Base-by-base conservation (phyloP, 2,329 filamentous ascomycete species). In the Colletotrichum theobromicola region DNA sequence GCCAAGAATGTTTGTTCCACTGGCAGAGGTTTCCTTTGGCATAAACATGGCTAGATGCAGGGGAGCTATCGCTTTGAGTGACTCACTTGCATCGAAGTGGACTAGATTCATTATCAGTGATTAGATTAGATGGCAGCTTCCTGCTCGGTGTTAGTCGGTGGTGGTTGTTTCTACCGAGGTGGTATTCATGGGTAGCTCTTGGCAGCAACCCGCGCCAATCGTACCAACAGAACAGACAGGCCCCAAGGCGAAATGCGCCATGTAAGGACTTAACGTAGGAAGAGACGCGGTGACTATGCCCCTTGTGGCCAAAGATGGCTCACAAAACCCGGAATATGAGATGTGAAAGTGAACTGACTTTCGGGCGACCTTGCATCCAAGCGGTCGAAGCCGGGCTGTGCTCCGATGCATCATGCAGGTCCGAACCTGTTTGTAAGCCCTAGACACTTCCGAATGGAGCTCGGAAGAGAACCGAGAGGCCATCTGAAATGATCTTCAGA, bases 41-140 rank as follows among this genome's bases (percentile, higher is more conserved):
- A 8, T 24, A 16, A 2, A 10, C 24, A 34, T 42, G 42, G 61
- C 35, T 64, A 16, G 2, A 46, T 28, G 26, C 35, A 42, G 35
- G 34, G 61, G 24, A 42, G 18, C 13, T 15, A 34, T 46, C 34
- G 15, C 24, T 13, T 26, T 21, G 9, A 35, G 28, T 57, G 28
- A 6, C 7, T 55, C 21, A 37, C 46, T 35, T 7, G 16, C 42
- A 53, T 53, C n/a, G 63, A 28, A 35, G 63, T 57, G 63, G 63
- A 30, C 37, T 30, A 24, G 42, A 57, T 66, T 53, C 24, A 50
- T 55, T 53, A 35, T n/a, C 18, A 32, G 21, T 34, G 66, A 69
- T 69, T 69, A 50, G 66, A 69, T 68, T 62, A 69, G 66, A 34
- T 69, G 35, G 42, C 28, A 69, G 66, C 55, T 69, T 69, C 37